phyloP scores from a whole-genome alignment of 78 protist species.

The Polysphondylium violaceum region DNA sequence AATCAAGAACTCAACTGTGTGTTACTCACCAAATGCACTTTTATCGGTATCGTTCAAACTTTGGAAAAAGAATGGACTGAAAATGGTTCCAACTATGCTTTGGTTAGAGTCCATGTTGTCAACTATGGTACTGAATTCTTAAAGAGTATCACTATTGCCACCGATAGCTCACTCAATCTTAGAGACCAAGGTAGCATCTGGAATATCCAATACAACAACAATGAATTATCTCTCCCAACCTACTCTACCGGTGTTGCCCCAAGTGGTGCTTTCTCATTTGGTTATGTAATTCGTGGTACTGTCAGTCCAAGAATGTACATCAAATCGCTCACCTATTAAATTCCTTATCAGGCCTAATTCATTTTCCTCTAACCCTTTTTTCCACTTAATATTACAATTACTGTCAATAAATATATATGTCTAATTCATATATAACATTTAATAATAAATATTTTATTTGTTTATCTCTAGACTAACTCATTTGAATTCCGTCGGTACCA shows the following conservation, averaged over 20 bases:
- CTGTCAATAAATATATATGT: no score
- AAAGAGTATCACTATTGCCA: not conserved
- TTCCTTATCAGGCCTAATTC: no score
- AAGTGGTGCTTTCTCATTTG: not conserved
- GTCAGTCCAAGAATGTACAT: not conserved
- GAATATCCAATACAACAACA: not conserved
- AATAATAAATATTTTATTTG: no score
- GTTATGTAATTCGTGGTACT: constrained; percentile 4
- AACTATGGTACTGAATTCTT: not conserved
- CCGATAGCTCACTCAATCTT: not conserved
- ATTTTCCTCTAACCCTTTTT: no score
- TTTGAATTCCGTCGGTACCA: no score
- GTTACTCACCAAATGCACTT: not conserved
- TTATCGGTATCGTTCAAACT: constrained; percentile 5
- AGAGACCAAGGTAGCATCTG: not conserved
- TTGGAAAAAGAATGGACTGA: constrained; percentile 3
- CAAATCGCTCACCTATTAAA: not conserved
- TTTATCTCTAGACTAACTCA: no score
- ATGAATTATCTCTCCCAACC: not conserved
- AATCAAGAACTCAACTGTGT: constrained; percentile 4
- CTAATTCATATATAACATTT: no score
- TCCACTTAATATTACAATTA: no score
- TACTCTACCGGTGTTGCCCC: not conserved
- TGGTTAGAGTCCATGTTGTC: constrained; percentile 7
- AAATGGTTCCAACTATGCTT: not conserved